phyloP scores from a whole-genome alignment of 2,329 filamentous ascomycete species.

The Cladophialophora exuberans region DNA sequence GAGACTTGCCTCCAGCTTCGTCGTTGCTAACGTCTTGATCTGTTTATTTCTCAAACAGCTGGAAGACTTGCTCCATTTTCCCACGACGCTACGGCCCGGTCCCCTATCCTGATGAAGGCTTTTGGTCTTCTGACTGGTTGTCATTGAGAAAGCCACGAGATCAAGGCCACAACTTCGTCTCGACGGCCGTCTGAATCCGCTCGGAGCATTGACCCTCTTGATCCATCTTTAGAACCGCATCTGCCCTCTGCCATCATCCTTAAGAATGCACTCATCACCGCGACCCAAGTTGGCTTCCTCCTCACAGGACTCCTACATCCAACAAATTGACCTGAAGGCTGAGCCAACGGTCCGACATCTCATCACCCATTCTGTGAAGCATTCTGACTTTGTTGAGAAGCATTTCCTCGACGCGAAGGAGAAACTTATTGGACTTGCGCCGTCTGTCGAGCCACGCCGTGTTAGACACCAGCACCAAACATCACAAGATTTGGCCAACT shows the following conservation, averaged over 20 bases:
- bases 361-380: conserved; percentile 10
- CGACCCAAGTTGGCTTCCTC: conserved; percentile 11
- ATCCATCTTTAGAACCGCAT: conserved; percentile 4
- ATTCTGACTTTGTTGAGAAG: conserved; percentile 1
- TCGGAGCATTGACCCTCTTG: conserved; percentile 8
- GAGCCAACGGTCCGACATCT: conserved; percentile 17
- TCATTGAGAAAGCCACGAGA: conserved; percentile 25
- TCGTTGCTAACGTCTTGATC: conserved; percentile 17
- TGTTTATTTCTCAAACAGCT: conserved; percentile 38
- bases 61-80: conserved; percentile 42
- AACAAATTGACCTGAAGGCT: conserved; percentile 17
- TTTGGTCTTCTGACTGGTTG: conserved; percentile 25
- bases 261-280: conserved; percentile 29
- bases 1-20: conserved; percentile 29
- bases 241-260: conserved; percentile 6
- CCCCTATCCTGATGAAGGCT: conserved; percentile 20
- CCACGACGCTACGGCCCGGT: conserved; percentile 31
- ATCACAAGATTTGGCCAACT: conserved; percentile 3
- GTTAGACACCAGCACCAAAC: conserved; percentile 14
- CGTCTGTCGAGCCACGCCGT: conserved; percentile 9
- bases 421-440: conserved; percentile 9
- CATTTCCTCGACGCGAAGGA: conserved; percentile 1
- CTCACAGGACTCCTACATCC: conserved; percentile 15
- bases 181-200: neutral
- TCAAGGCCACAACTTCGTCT: conserved; percentile 16